Evolutionary conservation across 345 rosid species (phyloP).

Genomic region (Eucalyptus caleyi): DNA sequence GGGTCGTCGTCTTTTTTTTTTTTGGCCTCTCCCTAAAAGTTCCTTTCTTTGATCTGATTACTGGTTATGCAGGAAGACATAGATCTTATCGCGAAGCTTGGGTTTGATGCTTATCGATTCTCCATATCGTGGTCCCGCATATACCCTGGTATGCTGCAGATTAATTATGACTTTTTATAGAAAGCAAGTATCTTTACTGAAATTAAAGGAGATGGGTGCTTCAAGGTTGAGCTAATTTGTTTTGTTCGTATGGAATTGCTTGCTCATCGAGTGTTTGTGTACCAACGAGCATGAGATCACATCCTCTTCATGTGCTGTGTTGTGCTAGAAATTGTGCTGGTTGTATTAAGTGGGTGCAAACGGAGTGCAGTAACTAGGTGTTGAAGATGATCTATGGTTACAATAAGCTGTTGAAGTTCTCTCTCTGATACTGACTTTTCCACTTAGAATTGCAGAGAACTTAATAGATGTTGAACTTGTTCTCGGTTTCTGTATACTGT

Average conservation of each 20-base stretch:
- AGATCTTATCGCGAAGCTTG: slow-evolving; percentile 52
- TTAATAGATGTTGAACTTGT: not conserved
- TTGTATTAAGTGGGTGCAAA: not conserved
- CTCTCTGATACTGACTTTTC: not conserved
- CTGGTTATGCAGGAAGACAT: slow-evolving; percentile 64
- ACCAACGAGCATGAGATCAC: not conserved
- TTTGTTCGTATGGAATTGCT: not conserved
- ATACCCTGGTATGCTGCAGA: slow-evolving; percentile 49
- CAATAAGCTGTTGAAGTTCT: not conserved
- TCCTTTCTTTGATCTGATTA: not conserved
- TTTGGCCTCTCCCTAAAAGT: not conserved
- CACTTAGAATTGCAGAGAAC: not conserved
- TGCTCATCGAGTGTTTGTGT: not conserved
- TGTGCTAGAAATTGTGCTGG: not conserved
- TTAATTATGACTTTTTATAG: not conserved
- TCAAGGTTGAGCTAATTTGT: not conserved
- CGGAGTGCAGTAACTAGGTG: not conserved
- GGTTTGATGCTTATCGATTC: slow-evolving; percentile 81
- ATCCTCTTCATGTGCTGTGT: not conserved
- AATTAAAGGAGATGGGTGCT: not conserved
- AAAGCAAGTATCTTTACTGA: not conserved
- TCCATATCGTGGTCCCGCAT: slow-evolving; percentile 94
- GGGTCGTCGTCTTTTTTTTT: not conserved
- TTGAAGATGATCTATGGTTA: not conserved
- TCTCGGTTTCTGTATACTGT: not conserved